phyloP scores from a whole-genome alignment of 73 alveolate species.

The Uronychia setigera region DNA sequence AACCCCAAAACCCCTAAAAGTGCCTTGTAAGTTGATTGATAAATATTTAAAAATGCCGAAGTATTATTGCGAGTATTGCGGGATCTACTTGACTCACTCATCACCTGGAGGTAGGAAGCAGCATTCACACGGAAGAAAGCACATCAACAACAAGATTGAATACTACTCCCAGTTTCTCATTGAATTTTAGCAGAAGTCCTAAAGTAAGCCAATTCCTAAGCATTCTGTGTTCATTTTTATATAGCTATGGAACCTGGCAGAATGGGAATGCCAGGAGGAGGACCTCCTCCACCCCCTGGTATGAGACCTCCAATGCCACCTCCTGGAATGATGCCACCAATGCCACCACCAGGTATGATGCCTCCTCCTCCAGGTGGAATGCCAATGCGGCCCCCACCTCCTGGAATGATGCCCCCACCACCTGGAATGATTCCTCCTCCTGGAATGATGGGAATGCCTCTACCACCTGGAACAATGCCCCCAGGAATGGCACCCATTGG shows the following conservation, averaged over 20 bases:
- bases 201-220: not conserved
- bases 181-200: conserved; percentile 50
- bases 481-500: no score
- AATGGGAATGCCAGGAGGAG: not conserved
- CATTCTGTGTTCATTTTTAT: not conserved
- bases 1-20: no score
- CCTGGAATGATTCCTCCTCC: no score
- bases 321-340: not conserved
- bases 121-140: conserved; percentile 98
- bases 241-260: not conserved
- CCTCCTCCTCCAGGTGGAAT: not conserved
- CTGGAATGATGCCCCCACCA: not conserved
- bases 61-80: conserved; percentile 99
- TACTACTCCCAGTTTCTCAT: conserved; percentile 94
- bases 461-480: no score
- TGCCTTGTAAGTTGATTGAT: no score
- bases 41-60: conserved; percentile 90
- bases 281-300: not conserved
- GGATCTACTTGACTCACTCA: conserved; percentile 97
- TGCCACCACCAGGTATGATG: not conserved
- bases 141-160: conserved; percentile 97
- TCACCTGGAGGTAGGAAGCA: conserved; percentile 99
- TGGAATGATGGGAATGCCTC: no score
- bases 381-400: not conserved
- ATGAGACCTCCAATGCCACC: not conserved